Evolutionary conservation across 306 rosid genomes (phyloP), one percentile per base, ranked within the genome.

Genomic region (Adenanthera pavonina): DNA sequence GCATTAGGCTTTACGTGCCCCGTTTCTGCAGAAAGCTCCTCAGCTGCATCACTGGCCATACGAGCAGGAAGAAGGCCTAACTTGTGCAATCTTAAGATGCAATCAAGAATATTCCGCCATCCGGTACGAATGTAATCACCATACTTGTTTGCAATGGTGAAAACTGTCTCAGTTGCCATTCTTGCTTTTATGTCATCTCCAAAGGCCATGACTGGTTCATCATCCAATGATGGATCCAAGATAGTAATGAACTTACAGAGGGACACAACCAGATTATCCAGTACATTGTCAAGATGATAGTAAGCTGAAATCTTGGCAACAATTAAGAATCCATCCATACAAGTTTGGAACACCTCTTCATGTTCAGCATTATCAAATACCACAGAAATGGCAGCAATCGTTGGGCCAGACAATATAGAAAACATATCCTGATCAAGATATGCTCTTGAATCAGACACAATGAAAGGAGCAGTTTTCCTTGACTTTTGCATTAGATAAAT

Each of bases 351-450:
- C 48, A 95, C 90, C 76, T 92, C 98, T 75, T 88, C 97, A 72
- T 90, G 92, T 82, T 95, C 99, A 75, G 94, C 97, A 70, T 93
- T 92, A 85, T 93, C 99, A 91, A 95, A 93, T 56, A 95, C 97
- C 78, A 95, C 99, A 83, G 99, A 95, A 75, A 95, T 87, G 41
- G 97, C 98, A 80, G 99, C 99, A 88, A 95, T 90, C 36, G 99
- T 92, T 59, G 99, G 98, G 77, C 98, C 97, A 12, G 98, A 92
- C 93, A 93, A 87, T 64, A 92, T 74, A 53, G 98, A 84, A 85
- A 95, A 93, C 98, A 95, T 95, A 78, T 93, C 98, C n/a, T 88
- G 91, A 87, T 93, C 98, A 88, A 96, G 90, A 92, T 90, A 84
- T 77, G 93, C 88, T 90, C 85, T 84, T 70, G 94, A 89, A 85